Conservation (phyloP, 169 alveolate genomes). For the Plasmodium cynomolgi region DNA sequence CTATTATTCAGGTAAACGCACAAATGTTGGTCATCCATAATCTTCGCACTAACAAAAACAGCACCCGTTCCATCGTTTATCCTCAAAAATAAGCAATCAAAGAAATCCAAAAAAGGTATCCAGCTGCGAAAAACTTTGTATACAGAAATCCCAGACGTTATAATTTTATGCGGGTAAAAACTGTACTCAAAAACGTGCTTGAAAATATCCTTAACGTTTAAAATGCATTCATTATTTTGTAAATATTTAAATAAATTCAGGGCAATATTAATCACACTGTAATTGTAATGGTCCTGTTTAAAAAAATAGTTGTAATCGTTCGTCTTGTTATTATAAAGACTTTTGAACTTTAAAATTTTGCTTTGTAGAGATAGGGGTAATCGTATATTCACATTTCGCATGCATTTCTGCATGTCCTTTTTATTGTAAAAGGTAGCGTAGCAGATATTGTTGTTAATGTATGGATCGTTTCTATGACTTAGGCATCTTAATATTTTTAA, state of each 20-base stretch:
- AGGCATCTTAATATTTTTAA: conserved; percentile 84
- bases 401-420: conserved; percentile 76
- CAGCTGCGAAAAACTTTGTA: conserved; percentile 79
- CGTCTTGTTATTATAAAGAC: conserved; percentile 82
- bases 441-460: conserved; percentile 88
- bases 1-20: conserved; percentile 46
- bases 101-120: conserved; percentile 73
- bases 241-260: conserved; percentile 77
- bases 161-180: conserved; percentile 80
- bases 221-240: conserved; percentile 57
- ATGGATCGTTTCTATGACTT: conserved; percentile 91
- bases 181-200: conserved; percentile 79
- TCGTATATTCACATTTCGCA: conserved; percentile 80
- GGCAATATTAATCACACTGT: conserved; percentile 77
- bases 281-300: conserved; percentile 82
- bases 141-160: conserved; percentile 81
- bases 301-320: conserved; percentile 83
- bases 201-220: conserved; percentile 71
- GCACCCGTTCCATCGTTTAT: conserved; percentile 13
- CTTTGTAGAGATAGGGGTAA: conserved; percentile 84
- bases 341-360: conserved; percentile 83
- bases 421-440: conserved; percentile 84
- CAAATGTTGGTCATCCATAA: conserved; percentile 54
- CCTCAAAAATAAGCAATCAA: conserved; percentile 29
- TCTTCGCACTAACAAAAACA: conserved; percentile 26